Evolutionary conservation across 176 grass and related monocot genomes (phyloP), one percentile per base, ranked within the genome.

Genomic region (Chloris gayana): DNA sequence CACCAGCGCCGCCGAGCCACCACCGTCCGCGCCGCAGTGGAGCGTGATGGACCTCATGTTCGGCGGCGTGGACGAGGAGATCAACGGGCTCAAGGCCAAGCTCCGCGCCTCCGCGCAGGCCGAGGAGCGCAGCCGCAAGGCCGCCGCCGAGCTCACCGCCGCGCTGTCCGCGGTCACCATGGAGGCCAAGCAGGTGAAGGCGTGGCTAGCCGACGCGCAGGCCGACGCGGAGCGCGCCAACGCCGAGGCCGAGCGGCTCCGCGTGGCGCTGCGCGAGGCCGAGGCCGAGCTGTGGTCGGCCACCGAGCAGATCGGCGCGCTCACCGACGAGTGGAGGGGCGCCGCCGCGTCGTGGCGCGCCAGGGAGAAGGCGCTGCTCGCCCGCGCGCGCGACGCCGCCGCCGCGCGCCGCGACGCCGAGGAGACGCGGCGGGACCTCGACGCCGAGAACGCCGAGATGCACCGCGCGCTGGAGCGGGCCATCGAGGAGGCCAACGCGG

Each of bases 81-180:
- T 93, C 26, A 86, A 77, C 46, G 82, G 66, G 4, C 90, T 98
- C 0, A 50, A 63, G 18, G 4, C 9, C 7, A 80, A 47, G 67
- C 83, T 95, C 44, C 70, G 83, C 19, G 38, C 63, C 2, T 72
- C 84, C 4, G 9, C 56, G 41, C 72, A 82, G 82, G 90, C 75
- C 0, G 96, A 95, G 74, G 90, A 95, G 68, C 85, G 79, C 18
- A 91, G 86, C 78, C 75, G 88, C 47, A 93, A 84, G 57, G 88
- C 92, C 2, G 81, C 84, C 19, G 84, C 89, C 82, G 92, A 93
- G 46, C 83, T 95, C 10, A 47, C 90, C 0, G 75, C 73, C 17
- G 92, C 88, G 66, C 80, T 98, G 22, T 91, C 89, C 27, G 92
- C 91, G 39, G 96, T 98, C 37, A 87, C 88, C 67, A 78, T 76